Conservation (phyloP, 495 filamentous ascomycete species). For the Beverwykella pulmonaria region DNA sequence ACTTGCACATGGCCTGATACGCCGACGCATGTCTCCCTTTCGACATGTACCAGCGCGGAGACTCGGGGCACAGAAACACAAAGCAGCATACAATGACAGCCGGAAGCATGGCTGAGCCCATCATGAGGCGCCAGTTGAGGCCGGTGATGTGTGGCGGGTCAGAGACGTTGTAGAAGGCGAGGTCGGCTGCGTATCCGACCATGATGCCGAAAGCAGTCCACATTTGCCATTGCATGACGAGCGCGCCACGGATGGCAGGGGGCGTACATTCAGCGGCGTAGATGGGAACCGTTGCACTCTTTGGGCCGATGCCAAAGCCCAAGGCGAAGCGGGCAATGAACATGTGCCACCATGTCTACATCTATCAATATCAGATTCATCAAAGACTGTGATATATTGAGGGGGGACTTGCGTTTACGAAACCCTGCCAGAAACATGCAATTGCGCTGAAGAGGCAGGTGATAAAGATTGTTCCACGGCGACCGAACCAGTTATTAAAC, state of each 20-base stretch:
- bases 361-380: conserved; percentile 14
- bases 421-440: too few relatives aligned
- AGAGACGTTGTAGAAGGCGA: conserved; percentile 42
- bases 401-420: too few relatives aligned
- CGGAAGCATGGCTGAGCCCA: conserved; percentile 54
- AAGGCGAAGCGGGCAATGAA: conserved; percentile 23
- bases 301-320: conserved; percentile 22
- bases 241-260: conserved; percentile 28
- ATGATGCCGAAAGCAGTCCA: conserved; percentile 47
- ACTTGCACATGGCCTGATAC: conserved; percentile 59
- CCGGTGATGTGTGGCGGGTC: too few relatives aligned
- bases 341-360: conserved; percentile 13
- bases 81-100: not conserved
- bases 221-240: conserved; percentile 38
- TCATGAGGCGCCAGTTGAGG: conserved; percentile 59
- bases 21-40: conserved; percentile 48
- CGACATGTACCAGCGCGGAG: conserved; percentile 46
- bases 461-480: conserved; percentile 26
- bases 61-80: too few relatives aligned
- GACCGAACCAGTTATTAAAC: conserved; percentile 17
- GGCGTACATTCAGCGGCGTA: conserved; percentile 33
- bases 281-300: conserved; percentile 18
- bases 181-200: conserved; percentile 18
- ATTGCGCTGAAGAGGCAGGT: conserved; percentile 24
- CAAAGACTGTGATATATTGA: too few relatives aligned